Conservation (phyloP, 2,329 filamentous ascomycete species). For the Cryphonectria japonica region DNA sequence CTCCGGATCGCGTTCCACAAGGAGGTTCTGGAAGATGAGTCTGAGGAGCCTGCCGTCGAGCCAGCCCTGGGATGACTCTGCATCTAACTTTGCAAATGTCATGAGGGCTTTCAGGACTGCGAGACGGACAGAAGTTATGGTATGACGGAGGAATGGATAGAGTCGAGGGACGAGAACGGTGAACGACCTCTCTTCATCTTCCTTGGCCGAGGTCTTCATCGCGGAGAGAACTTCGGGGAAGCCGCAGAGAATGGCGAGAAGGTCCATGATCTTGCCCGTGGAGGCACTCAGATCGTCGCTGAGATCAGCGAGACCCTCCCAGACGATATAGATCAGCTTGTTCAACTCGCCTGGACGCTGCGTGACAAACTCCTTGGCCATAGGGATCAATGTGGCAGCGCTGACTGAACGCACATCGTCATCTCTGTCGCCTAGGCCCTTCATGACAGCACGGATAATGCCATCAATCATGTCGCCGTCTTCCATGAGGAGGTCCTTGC, state of each 20-base stretch:
- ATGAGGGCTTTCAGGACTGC: conserved; percentile 90
- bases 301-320: conserved; percentile 96
- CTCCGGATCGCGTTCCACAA: conserved; percentile 87
- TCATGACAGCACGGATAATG: conserved; percentile 90
- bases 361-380: conserved; percentile 91
- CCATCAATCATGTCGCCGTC: conserved; percentile 89
- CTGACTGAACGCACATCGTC: conserved; percentile 97
- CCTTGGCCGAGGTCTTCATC: conserved; percentile 87
- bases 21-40: conserved; percentile 90
- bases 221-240: conserved; percentile 91
- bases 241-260: conserved; percentile 91
- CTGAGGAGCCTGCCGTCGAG: conserved; percentile 87
- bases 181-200: conserved; percentile 87
- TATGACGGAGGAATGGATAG: conserved; percentile 95
- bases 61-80: conserved; percentile 83
- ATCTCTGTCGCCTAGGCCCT: conserved; percentile 85
- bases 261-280: conserved; percentile 97
- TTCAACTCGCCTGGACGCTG: conserved; percentile 79
- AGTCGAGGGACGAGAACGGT: conserved; percentile 88
- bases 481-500: conserved; percentile 86
- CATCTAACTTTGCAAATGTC: conserved; percentile 88
- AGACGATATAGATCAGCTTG: conserved; percentile 88
- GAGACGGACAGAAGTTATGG: conserved; percentile 91
- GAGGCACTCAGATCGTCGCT: conserved; percentile 96
- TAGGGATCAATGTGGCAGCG: conserved; percentile 94